Evolutionary conservation across 495 filamentous ascomycete genomes (phyloP).

Genomic region (Aspergillus cristatus): DNA sequence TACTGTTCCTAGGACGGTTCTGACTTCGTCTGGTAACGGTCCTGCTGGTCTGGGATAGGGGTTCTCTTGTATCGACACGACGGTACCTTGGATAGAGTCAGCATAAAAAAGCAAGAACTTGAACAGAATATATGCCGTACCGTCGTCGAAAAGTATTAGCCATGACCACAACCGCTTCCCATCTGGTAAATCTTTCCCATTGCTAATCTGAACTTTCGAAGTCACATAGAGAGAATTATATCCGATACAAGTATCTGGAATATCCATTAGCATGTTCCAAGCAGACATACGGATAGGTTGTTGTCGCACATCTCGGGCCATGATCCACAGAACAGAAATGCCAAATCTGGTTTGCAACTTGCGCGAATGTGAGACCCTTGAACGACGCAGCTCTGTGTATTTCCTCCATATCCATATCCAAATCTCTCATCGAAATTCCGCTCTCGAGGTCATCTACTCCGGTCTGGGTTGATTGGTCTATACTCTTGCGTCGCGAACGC

Average conservation of each 20-base stretch:
- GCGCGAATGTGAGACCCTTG: slow-evolving; percentile 28
- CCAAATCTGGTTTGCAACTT: slow-evolving; percentile 54
- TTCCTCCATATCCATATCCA: slow-evolving; percentile 12
- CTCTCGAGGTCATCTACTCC: slow-evolving; percentile 27
- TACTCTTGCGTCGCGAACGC: slow-evolving; percentile 7
- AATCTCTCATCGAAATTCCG: slow-evolving; percentile 17
- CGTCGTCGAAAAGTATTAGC: slow-evolving; percentile 74
- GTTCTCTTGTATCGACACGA: slow-evolving; percentile 70
- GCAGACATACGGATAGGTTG: background rate
- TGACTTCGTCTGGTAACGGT: slow-evolving; percentile 18
- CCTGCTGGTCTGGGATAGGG: slow-evolving; percentile 40
- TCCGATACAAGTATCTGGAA: slow-evolving; percentile 64
- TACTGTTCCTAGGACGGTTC: slow-evolving; percentile 40
- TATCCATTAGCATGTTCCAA: slow-evolving; percentile 3
- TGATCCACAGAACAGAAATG: slow-evolving; percentile 56
- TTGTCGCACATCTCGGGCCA: slow-evolving; percentile 43
- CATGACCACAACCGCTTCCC: slow-evolving; percentile 66
- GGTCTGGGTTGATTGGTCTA: slow-evolving; percentile 3
- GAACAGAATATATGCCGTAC: slow-evolving; percentile 25
- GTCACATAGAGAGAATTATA: slow-evolving; percentile 70
- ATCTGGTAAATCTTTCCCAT: slow-evolving; percentile 45
- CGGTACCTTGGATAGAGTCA: slow-evolving; percentile 44
- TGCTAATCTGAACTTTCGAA: slow-evolving; percentile 20
- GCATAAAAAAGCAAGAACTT: background rate
- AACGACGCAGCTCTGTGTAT: slow-evolving; percentile 18